Conservation (phyloP, 1,284 basidiomycete species). For the Tranzscheliella williamsii region DNA sequence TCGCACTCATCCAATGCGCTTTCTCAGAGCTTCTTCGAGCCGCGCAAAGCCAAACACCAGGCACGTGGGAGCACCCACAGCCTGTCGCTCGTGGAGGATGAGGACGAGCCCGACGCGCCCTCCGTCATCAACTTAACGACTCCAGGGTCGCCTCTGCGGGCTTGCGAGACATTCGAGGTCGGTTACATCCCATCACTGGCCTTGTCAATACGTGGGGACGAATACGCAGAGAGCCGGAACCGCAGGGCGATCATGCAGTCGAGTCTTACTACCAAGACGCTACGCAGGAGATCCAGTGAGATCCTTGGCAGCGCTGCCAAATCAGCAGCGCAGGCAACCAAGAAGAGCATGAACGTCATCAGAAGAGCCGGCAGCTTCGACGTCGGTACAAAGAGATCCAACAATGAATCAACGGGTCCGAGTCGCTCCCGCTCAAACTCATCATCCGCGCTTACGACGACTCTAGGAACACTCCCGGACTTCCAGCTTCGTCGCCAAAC, state of each 20-base stretch:
- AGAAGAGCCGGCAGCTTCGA: slow-evolving; percentile 36
- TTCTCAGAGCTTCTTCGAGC: slow-evolving; percentile 19
- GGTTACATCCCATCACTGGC: neutral
- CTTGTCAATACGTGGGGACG: neutral
- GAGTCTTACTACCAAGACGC: slow-evolving; percentile 10
- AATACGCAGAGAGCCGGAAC: slow-evolving; percentile 2
- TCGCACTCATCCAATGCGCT: slow-evolving; percentile 28
- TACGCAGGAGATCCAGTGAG: slow-evolving; percentile 30
- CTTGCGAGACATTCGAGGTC: neutral
- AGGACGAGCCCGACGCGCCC: slow-evolving; percentile 6
- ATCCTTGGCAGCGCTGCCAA: slow-evolving; percentile 20
- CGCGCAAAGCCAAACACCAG: slow-evolving; percentile 14
- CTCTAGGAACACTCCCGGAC: slow-evolving; percentile 2
- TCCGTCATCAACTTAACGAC: neutral
- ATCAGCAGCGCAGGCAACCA: slow-evolving; percentile 23
- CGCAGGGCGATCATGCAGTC: slow-evolving; percentile 17
- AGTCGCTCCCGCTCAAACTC: slow-evolving; percentile 28
- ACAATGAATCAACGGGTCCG: neutral
- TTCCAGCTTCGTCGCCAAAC: slow-evolving; percentile 14
- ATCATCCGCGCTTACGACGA: slow-evolving; percentile 18
- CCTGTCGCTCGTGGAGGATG: slow-evolving; percentile 26
- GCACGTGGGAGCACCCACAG: slow-evolving; percentile 13
- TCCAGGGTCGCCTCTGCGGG: neutral
- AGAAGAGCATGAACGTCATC: slow-evolving; percentile 22
- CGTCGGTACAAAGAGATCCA: slow-evolving; percentile 12